Conservation (phyloP, 495 filamentous ascomycete genomes). For the Aspergillus coremiiformis region DNA sequence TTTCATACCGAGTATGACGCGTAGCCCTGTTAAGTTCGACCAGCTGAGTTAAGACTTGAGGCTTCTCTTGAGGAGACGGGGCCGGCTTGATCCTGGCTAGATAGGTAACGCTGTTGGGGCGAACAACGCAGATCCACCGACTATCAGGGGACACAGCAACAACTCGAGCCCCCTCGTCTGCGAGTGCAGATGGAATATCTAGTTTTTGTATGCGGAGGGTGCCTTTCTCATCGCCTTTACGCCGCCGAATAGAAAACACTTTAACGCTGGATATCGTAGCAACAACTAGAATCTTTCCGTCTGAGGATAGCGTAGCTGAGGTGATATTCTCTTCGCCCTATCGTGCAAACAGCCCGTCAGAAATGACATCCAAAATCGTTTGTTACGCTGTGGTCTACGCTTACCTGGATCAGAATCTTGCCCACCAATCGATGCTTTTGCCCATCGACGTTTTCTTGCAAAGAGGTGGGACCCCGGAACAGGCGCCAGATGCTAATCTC, state of each 20-base stretch:
- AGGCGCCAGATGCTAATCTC: constrained; percentile 81
- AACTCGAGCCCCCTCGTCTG: constrained; percentile 56
- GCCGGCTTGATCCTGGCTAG: constrained; percentile 38
- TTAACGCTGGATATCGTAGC: constrained; percentile 73
- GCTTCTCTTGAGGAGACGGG: constrained; percentile 27
- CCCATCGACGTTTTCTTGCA: constrained; percentile 38
- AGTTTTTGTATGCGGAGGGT: constrained; percentile 63
- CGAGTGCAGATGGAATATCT: constrained; percentile 42
- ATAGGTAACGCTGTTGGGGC: constrained; percentile 41
- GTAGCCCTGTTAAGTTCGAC: constrained; percentile 51
- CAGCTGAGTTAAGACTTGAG: constrained; percentile 40
- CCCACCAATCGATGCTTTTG: constrained; percentile 55
- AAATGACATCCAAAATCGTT: not conserved
- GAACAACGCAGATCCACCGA: constrained; percentile 50
- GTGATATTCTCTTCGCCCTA: constrained; percentile 82
- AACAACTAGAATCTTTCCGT: constrained; percentile 69
- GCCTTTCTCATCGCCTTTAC: constrained; percentile 41
- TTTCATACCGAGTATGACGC: constrained; percentile 47
- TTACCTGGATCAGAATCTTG: constrained; percentile 57
- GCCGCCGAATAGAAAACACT: constrained; percentile 52
- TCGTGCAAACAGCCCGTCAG: constrained; percentile 2
- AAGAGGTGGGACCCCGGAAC: constrained; percentile 31
- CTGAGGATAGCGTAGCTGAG: constrained; percentile 62
- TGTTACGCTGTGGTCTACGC: not conserved
- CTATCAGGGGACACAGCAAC: constrained; percentile 46